phyloP scores from a whole-genome alignment of 345 rosid genomes.

The Pistacia atlantica region DNA sequence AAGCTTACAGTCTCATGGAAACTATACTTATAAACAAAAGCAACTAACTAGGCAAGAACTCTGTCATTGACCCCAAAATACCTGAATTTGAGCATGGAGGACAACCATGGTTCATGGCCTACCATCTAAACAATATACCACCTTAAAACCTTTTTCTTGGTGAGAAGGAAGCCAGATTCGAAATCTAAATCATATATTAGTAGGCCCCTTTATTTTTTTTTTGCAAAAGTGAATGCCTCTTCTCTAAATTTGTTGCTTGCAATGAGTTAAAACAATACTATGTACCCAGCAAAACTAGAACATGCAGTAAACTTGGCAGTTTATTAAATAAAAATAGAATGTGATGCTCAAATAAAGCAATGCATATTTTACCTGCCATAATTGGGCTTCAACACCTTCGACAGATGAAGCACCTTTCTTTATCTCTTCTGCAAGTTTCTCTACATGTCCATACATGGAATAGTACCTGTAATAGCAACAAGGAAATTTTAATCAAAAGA shows the following conservation, averaged over 20 bases:
- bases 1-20: neutral
- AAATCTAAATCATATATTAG: no score
- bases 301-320: neutral
- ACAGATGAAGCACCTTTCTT: slow-evolving; percentile 91
- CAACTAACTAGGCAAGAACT: neutral
- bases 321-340: slow-evolving; percentile 15
- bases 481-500: slow-evolving; percentile 16
- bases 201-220: neutral
- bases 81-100: neutral
- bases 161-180: neutral
- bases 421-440: slow-evolving; percentile 89
- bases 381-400: slow-evolving; percentile 92
- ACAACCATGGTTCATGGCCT: neutral
- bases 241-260: neutral
- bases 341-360: neutral
- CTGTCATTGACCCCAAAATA: neutral
- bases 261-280: neutral
- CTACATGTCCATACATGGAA: slow-evolving; percentile 97
- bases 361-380: slow-evolving; percentile 73
- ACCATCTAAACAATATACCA: neutral
- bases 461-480: slow-evolving; percentile 61
- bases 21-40: neutral
- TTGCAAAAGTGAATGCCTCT: neutral
- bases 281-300: neutral
- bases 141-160: neutral